Conservation (phyloP, 345 rosid species). For the Pugionium cornutum region DNA sequence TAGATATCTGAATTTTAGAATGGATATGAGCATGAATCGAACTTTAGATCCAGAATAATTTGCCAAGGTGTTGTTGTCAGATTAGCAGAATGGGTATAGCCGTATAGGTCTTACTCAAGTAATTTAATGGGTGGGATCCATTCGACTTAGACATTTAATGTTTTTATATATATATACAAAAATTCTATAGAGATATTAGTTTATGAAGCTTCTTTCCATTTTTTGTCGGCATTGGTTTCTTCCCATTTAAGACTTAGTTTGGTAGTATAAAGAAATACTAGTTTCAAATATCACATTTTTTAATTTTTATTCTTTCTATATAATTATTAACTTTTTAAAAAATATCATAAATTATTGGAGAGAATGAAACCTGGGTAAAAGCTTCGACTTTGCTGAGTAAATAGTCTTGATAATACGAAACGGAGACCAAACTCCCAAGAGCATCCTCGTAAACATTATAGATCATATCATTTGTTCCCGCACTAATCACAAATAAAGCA, state of each 20-base stretch:
- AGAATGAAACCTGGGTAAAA: conserved; percentile 4
- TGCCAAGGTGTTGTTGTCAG: background rate
- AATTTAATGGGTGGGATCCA: conserved; percentile 21
- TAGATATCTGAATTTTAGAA: too few relatives aligned
- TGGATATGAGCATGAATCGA: too few relatives aligned
- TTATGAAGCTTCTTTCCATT: background rate
- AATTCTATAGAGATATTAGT: background rate
- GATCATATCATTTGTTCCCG: conserved; percentile 42
- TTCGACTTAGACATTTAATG: background rate
- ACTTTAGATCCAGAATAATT: too few relatives aligned
- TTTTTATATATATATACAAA: background rate
- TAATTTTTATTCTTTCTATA: too few relatives aligned
- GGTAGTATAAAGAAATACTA: too few relatives aligned
- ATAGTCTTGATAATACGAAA: conserved; percentile 35
- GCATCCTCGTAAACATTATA: conserved; percentile 33
- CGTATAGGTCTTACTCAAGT: conserved; percentile 2
- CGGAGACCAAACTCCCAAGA: conserved; percentile 18
- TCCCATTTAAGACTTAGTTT: background rate
- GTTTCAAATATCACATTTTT: too few relatives aligned
- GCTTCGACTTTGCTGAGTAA: conserved; percentile 25
- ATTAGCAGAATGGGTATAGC: background rate
- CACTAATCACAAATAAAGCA: conserved; percentile 40
- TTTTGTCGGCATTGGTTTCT: background rate
- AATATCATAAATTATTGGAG: too few relatives aligned
- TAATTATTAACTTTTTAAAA: too few relatives aligned